Base-by-base conservation (phyloP, 108 stramenopile species). In the Hondaea fermentalgiana region DNA sequence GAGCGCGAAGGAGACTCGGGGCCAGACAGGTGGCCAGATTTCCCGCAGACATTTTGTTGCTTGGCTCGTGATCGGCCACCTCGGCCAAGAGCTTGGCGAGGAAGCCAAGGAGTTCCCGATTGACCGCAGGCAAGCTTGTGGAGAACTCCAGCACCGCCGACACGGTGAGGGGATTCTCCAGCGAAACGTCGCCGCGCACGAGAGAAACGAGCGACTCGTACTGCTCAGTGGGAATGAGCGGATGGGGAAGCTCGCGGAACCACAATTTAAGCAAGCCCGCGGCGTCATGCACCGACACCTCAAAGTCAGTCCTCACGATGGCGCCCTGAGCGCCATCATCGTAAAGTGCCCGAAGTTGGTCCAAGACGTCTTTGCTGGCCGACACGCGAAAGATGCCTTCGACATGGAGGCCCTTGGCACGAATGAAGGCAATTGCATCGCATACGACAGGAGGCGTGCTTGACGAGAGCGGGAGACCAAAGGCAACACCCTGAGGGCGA, bases 351-450 rank as follows among this genome's bases (percentile, higher is more conserved):
- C 51, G 45, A 23, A 83, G 45, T 17, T 53, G n/a, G 51, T 83
- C 76, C 17, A 83, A 6, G 19, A 45, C 49, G 51, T 83, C 76
- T 35, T 83, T 83, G 76, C 28, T 47, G 10, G 23, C 76, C n/a
- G 76, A 53, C 45, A 83, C 51, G 49, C 76, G 76, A 28, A 83
- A 83, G 51, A 83, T 83, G 51, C 76, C 76, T 3, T 83, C 76
- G 25, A 45, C 49, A 16, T 47, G 17, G 25, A 83, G 6, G 25
- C 76, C 76, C 76, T 47, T 53, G 45, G 45, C 51, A 23, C 76
- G 76, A 83, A 83, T 83, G 28, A 25, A 83, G 0, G 76, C 76
- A 23, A 83, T 83, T 0, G 49, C 23, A 23, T 83, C 76, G 76
- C 76, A 83, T 6, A 83, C 51, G 6, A 83, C 76, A 12, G 51